These are phyloP conservation scores for Fusarium abutilonis DNA, from an alignment of 2,329 filamentous ascomycete genomes.

Conservation along the genomic window DNA sequence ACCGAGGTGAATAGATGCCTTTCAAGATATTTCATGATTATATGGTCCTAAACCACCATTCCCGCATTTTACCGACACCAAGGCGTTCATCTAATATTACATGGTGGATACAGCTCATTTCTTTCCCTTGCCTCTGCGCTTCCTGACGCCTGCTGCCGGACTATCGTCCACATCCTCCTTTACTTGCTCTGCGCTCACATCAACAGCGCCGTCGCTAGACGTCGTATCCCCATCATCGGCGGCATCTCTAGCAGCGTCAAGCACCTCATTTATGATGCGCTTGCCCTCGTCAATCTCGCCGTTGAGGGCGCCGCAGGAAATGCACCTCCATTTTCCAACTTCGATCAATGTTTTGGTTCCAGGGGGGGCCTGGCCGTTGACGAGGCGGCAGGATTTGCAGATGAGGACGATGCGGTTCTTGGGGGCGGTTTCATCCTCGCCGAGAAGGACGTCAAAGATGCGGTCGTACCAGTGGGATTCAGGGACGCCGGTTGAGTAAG, in stretches of 20 bases:
- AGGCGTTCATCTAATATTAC: slow-evolving; percentile 23
- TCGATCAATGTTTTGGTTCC: slow-evolving; percentile 81
- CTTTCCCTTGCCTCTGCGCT: slow-evolving; percentile 42
- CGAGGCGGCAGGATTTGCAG: slow-evolving; percentile 81
- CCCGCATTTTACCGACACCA: slow-evolving; percentile 11
- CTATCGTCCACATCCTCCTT: slow-evolving; percentile 37
- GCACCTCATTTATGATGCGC: slow-evolving; percentile 75
- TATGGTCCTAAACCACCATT: slow-evolving; percentile 5
- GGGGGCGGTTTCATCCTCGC: slow-evolving; percentile 91
- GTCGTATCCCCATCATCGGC: slow-evolving; percentile 26
- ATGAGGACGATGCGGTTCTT: slow-evolving; percentile 92
- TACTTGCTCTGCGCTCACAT: slow-evolving; percentile 22
- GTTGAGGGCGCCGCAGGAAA: slow-evolving; percentile 83
- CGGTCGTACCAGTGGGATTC: slow-evolving; percentile 90
- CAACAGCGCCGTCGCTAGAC: slow-evolving; percentile 23
- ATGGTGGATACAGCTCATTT: slow-evolving; percentile 33
- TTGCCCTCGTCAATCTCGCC: slow-evolving; percentile 81
- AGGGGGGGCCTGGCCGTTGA: slow-evolving; percentile 95
- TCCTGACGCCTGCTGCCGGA: slow-evolving; percentile 39
- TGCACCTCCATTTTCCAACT: slow-evolving; percentile 87
- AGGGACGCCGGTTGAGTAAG: slow-evolving; percentile 38
- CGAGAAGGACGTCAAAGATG: slow-evolving; percentile 88
- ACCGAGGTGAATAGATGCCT: neutral
- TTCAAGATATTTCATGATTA: slow-evolving; percentile 7
- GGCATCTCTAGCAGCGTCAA: slow-evolving; percentile 47